Conservation (phyloP, 2,329 filamentous ascomycete genomes). For the Celoporthe dispersa region DNA sequence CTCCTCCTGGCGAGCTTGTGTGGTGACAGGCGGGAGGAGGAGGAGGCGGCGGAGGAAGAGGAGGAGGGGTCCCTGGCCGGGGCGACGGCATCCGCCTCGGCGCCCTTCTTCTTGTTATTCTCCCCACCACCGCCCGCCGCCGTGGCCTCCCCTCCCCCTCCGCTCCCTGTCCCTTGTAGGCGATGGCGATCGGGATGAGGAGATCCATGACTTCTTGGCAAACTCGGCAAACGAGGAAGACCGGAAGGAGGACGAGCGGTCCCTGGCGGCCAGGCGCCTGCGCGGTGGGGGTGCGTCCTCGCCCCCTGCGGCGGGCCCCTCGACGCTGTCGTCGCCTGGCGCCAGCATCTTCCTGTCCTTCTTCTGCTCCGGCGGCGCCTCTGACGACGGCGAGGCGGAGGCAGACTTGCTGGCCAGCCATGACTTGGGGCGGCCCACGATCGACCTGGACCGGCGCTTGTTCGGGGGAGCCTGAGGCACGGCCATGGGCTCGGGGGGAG, state of each 20-base stretch:
- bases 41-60: no score
- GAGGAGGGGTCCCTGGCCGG: conserved; percentile 29
- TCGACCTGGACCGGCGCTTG: conserved; percentile 48
- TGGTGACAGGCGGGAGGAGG: conserved; percentile 38
- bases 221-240: conserved; percentile 53
- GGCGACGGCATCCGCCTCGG: neutral
- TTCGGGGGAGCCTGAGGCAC: conserved; percentile 37
- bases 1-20: conserved; percentile 39
- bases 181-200: conserved; percentile 54
- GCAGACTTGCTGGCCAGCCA: conserved; percentile 55
- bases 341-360: conserved; percentile 33
- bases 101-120: conserved; percentile 33
- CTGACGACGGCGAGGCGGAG: conserved; percentile 40
- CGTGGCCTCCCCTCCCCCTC: conserved; percentile 11
- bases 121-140: conserved; percentile 28
- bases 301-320: conserved; percentile 21
- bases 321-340: conserved; percentile 9
- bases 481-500: conserved; percentile 33
- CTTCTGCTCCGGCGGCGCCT: conserved; percentile 17
- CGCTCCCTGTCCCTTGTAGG: conserved; percentile 40
- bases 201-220: conserved; percentile 57
- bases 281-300: conserved; percentile 35
- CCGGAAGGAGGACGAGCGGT: conserved; percentile 38
- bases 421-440: conserved; percentile 54
- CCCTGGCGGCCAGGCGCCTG: conserved; percentile 41